Evolutionary conservation across 208 protist species (phyloP).

Genomic region (Lotmaria passim): DNA sequence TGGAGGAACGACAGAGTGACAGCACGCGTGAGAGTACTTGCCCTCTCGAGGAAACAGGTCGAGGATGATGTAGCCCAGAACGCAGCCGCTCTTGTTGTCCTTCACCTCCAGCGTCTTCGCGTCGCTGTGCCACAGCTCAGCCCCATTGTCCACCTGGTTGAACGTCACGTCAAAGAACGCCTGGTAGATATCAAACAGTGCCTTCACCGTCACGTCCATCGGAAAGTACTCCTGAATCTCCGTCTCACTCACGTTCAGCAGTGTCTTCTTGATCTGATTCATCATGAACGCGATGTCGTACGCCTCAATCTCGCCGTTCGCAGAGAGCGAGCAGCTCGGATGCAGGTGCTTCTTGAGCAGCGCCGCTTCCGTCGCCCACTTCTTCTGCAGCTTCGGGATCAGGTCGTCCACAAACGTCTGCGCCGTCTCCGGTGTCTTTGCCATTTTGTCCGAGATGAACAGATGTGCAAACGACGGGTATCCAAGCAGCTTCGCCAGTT

Average conservation of each 20-base stretch:
- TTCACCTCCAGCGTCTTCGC: constrained; percentile 73
- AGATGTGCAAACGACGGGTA: constrained; percentile 79
- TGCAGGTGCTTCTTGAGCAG: constrained; percentile 74
- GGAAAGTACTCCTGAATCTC: constrained; percentile 90
- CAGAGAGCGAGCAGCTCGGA: constrained; percentile 68
- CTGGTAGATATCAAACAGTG: constrained; percentile 84
- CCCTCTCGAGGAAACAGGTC: constrained; percentile 89
- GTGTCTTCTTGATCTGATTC: constrained; percentile 78
- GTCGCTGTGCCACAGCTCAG: constrained; percentile 74
- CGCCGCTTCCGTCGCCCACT: constrained; percentile 67
- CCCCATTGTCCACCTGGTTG: constrained; percentile 66
- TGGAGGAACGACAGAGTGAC: constrained; percentile 76
- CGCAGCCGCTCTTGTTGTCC: constrained; percentile 57
- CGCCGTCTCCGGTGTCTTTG: constrained; percentile 67
- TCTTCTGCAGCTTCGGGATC: constrained; percentile 76
- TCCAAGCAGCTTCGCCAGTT: constrained; percentile 61
- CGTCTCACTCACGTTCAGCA: constrained; percentile 83
- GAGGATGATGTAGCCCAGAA: constrained; percentile 82
- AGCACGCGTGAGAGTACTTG: constrained; percentile 88
- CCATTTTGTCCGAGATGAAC: constrained; percentile 84
- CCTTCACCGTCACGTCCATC: constrained; percentile 76
- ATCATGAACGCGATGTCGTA: constrained; percentile 88
- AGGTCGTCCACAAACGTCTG: constrained; percentile 68
- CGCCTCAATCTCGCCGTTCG: constrained; percentile 59
- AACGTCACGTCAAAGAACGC: constrained; percentile 85